Evolutionary conservation across 2,329 filamentous ascomycete species (phyloP), one percentile per base, ranked within the genome.

Genomic region (Cercospora sesami): DNA sequence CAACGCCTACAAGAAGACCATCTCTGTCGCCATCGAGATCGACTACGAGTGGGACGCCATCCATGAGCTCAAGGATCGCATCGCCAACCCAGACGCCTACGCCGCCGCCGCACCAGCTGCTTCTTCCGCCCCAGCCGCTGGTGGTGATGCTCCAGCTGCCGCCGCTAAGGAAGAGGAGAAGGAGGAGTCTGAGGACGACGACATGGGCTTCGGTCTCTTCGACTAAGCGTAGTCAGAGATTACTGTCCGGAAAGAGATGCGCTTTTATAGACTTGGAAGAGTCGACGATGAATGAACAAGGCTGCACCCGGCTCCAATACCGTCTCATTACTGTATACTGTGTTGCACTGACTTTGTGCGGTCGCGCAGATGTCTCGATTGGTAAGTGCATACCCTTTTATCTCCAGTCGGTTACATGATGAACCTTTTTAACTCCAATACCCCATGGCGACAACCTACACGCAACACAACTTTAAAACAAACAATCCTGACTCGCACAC

Each of bases 21-120:
- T 98, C 76, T 87, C 95, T 75, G 89, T 97, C 78, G 96, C 95
- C 78, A 82, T 99, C 79, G 88, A 90, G 84, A 97, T 92, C 77
- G 94, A 96, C 75, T 91, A 90, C 87, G 90, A 89, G 84, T 99
- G 95, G 94, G 90, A 94, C 78, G 93, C 92, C 84, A 97, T 99
- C 79, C 90, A 96, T 79, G 88, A 97, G 85, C 91, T 99, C 86
- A 99, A 99, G 91, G 95, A 99, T 86, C 93, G 95, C 82, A 97
- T 99, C 79, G 93, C 93, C 85, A 98, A 99, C 89, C 96, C 96
- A 76, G 95, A 99, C 65, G 93, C 93, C 65, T 99, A 98, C 83
- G 95, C 94, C 73, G 82, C 92, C 60, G 86, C 94, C 74, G 93
- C 91, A 74, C 93, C 94, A 68, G 88, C 81, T 73, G 90, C 89